Evolutionary conservation across 805 yeast genomes (phyloP).

Genomic region (Pichia gijzeniarum): DNA sequence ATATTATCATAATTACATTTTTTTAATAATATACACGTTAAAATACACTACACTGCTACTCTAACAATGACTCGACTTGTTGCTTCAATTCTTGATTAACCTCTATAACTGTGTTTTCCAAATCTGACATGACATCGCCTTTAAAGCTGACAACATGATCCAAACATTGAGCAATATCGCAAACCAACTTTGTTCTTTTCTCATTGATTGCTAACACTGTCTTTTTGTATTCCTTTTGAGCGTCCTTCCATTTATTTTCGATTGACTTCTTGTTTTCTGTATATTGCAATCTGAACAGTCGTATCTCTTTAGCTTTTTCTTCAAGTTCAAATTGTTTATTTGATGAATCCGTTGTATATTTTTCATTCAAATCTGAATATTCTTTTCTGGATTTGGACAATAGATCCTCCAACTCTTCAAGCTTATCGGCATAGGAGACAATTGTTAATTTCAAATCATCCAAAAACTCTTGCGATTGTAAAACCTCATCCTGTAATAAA

Average conservation of each 20-base stretch:
- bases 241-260: slow-evolving; percentile 39
- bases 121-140: slow-evolving; percentile 54
- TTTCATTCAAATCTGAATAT: slow-evolving; percentile 16
- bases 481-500: slow-evolving; percentile 47
- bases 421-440: slow-evolving; percentile 47
- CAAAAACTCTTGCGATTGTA: slow-evolving; percentile 50
- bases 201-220: slow-evolving; percentile 40
- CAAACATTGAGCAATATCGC: slow-evolving; percentile 50
- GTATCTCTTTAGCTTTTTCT: slow-evolving; percentile 16
- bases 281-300: slow-evolving; percentile 10
- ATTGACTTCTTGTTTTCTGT: slow-evolving; percentile 15
- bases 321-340: slow-evolving; percentile 16
- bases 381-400: slow-evolving; percentile 25
- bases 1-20: background rate
- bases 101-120: slow-evolving; percentile 40
- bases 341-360: slow-evolving; percentile 16
- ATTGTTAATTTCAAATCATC: slow-evolving; percentile 52
- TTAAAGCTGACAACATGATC: slow-evolving; percentile 59
- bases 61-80: background rate
- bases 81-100: slow-evolving; percentile 9
- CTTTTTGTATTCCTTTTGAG: slow-evolving; percentile 48
- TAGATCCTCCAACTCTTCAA: slow-evolving; percentile 52
- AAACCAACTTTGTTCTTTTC: slow-evolving; percentile 43
- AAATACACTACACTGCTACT: background rate
- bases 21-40: slow-evolving; percentile 3